Percentiles rank a stretch among this genome's conserved stretches.
These are phyloP conservation scores for Boletus subcaerulescens DNA, from an alignment of 768 basidiomycete genomes.

Conservation along the genomic window DNA sequence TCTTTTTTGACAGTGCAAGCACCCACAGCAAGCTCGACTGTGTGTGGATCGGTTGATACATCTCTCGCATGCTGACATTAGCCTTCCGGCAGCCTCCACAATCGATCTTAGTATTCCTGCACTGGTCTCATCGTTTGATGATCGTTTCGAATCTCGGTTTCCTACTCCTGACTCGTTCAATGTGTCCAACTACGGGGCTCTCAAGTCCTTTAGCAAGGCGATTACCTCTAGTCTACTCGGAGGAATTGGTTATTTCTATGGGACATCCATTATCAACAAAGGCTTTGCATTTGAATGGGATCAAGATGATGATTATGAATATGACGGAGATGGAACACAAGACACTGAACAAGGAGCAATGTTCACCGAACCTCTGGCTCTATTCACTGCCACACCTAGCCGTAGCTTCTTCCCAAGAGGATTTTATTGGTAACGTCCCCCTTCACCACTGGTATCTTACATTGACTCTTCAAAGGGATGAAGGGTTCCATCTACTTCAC, in stretches of 20 bases:
- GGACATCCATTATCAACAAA: constrained; percentile 80
- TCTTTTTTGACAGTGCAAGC: constrained; percentile 80
- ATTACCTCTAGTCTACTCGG: constrained; percentile 90
- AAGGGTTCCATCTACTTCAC: constrained; percentile 92
- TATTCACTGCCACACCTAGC: constrained; percentile 92
- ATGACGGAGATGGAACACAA: constrained; percentile 37
- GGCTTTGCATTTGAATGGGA: constrained; percentile 92
- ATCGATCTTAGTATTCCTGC: constrained; percentile 71
- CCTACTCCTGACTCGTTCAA: constrained; percentile 60
- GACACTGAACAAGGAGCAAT: constrained; percentile 50
- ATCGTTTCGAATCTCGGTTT: constrained; percentile 68
- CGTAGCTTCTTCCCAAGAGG: constrained; percentile 96
- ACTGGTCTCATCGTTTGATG: constrained; percentile 55
- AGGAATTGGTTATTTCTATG: constrained; percentile 94
- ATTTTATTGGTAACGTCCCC: constrained; percentile 82
- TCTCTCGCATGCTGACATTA: constrained; percentile 1
- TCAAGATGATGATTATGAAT: constrained; percentile 50
- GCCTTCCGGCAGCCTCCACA: constrained; percentile 44
- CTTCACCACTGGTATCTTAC: not conserved
- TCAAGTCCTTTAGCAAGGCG: constrained; percentile 77
- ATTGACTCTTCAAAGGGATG: constrained; percentile 61
- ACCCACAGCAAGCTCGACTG: constrained; percentile 61
- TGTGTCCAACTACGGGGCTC: constrained; percentile 42
- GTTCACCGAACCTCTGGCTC: constrained; percentile 68
- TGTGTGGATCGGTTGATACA: constrained; percentile 35